Conservation (phyloP, 306 rosid genomes). For the Delonix regia region DNA sequence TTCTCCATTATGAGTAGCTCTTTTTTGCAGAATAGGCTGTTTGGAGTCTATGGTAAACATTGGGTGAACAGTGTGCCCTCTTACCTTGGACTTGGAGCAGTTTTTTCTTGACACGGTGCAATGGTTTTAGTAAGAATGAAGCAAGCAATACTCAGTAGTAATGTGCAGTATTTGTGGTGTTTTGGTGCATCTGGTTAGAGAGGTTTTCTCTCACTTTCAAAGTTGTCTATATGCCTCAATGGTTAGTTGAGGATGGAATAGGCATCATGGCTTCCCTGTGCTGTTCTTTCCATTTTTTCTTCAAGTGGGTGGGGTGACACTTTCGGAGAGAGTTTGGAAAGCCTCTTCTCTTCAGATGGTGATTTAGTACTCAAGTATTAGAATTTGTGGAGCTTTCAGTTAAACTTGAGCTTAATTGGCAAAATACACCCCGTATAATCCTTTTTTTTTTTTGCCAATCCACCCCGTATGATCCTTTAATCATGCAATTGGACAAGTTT, state of each 20-base stretch:
- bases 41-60: background rate
- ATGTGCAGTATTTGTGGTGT: background rate
- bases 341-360: background rate
- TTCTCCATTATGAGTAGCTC: background rate
- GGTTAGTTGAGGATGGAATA: background rate
- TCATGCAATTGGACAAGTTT: background rate
- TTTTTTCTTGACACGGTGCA: too few relatives aligned
- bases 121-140: background rate
- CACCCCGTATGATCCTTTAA: background rate
- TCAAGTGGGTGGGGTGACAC: background rate
- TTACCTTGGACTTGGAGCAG: too few relatives aligned
- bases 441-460: too few relatives aligned
- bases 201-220: background rate
- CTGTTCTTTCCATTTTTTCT: background rate
- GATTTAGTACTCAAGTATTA: background rate
- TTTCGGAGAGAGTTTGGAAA: background rate
- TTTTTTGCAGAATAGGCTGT: background rate
- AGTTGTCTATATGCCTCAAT: background rate
- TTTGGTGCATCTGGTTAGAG: background rate
- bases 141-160: background rate
- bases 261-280: background rate
- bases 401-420: conserved; percentile 17
- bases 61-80: too few relatives aligned
- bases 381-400: background rate
- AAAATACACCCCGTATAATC: background rate